These are phyloP conservation scores for Hemileccinum rubropunctum DNA, from an alignment of 768 basidiomycete genomes.

Conservation along the genomic window DNA sequence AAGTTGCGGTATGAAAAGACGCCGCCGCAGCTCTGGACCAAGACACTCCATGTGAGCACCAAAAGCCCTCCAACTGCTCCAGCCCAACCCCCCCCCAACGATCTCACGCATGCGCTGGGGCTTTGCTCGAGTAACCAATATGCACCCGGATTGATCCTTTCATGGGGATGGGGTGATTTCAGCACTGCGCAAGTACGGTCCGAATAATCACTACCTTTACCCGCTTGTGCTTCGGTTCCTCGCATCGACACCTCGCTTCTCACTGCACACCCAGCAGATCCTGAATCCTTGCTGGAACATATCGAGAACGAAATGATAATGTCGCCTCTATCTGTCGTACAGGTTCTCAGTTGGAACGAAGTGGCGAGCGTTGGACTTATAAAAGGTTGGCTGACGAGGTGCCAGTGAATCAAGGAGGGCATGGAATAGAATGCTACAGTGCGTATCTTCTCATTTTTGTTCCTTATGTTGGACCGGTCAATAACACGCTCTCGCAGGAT, in stretches of 20 bases:
- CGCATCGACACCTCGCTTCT: slow-evolving; percentile 76
- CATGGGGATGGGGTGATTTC: slow-evolving; percentile 89
- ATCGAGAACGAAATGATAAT: slow-evolving; percentile 46
- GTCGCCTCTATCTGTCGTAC: slow-evolving; percentile 32
- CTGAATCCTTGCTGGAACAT: slow-evolving; percentile 67
- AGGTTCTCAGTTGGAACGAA: too few relatives aligned
- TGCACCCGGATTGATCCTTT: slow-evolving; percentile 78
- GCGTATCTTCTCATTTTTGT: slow-evolving; percentile 32
- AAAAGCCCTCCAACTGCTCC: slow-evolving; percentile 77
- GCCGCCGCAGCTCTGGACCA: slow-evolving; percentile 72
- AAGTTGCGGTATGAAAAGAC: slow-evolving; percentile 94
- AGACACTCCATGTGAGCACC: slow-evolving; percentile 7
- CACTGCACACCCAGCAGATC: slow-evolving; percentile 64
- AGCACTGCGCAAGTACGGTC: slow-evolving; percentile 75
- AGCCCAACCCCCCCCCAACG: slow-evolving; percentile 67
- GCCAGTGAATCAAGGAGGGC: too few relatives aligned
- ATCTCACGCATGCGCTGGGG: slow-evolving; percentile 90
- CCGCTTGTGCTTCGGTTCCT: slow-evolving; percentile 87
- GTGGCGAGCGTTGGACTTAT: too few relatives aligned
- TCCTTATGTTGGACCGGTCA: not conserved
- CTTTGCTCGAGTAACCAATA: slow-evolving; percentile 85
- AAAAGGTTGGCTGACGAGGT: slow-evolving; percentile 31
- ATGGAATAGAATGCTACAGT: slow-evolving; percentile 41
- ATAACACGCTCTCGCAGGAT: slow-evolving; percentile 51
- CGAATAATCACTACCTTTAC: slow-evolving; percentile 70